Percentiles rank a stretch among this genome's conserved stretches.
Evolutionary conservation across 441 rosid species (phyloP).

Genomic region (Adansonia grandidieri): DNA sequence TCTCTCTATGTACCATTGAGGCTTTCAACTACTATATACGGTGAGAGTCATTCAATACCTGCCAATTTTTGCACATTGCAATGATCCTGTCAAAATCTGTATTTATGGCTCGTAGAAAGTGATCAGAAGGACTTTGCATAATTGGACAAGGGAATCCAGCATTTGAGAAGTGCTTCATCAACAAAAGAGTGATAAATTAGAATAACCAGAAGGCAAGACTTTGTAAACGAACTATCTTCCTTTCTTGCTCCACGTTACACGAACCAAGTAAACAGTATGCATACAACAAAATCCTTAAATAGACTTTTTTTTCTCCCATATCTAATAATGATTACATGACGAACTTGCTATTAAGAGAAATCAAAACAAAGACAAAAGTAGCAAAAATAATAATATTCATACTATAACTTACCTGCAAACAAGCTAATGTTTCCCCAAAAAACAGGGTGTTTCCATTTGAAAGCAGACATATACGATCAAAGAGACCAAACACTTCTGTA

Average conservation of each 20-base stretch:
- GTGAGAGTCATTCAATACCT: conserved; percentile 52
- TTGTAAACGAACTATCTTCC: neutral
- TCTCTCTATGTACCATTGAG: neutral
- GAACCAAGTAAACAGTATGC: conserved; percentile 24
- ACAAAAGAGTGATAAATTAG: conserved; percentile 35
- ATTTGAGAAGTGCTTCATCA: conserved; percentile 92
- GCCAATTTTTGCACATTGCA: conserved; percentile 99
- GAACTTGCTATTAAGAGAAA: neutral
- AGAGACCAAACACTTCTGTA: conserved; percentile 98
- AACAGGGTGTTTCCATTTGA: conserved; percentile 96
- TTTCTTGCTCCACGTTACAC: neutral
- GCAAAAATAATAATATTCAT: conserved; percentile 20
- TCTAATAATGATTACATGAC: neutral
- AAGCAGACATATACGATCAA: conserved; percentile 95
- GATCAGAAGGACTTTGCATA: conserved; percentile 99
- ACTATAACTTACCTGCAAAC: conserved; percentile 75
- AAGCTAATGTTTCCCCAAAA: conserved; percentile 97
- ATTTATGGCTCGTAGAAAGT: conserved; percentile 95
- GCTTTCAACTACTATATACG: conserved; percentile 3
- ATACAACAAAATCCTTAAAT: conserved; percentile 7
- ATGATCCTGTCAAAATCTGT: conserved; percentile 98
- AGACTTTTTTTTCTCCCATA: neutral
- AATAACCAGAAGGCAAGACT: conserved; percentile 25
- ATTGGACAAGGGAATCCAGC: conserved; percentile 99
- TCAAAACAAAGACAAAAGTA: conserved; percentile 16